Evolutionary conservation across 2,329 filamentous ascomycete species (phyloP).

Genomic region (Magnaporthales sp.): DNA sequence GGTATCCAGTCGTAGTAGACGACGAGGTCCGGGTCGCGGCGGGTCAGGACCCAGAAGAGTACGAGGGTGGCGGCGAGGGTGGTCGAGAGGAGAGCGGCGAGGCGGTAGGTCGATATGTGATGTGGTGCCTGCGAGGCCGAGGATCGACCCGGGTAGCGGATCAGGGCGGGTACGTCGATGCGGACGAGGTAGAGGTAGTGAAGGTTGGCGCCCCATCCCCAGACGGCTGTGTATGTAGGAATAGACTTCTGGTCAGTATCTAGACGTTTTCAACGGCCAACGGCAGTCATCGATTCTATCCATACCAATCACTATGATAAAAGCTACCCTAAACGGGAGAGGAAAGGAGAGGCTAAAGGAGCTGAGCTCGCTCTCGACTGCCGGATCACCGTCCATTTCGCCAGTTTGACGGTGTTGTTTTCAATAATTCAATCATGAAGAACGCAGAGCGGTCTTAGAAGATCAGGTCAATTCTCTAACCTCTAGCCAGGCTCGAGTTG

Average conservation of each 20-base stretch:
- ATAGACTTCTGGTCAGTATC: background rate
- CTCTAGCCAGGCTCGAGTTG: background rate
- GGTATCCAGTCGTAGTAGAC: conserved; percentile 78
- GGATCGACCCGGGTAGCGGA: conserved; percentile 73
- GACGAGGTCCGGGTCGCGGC: conserved; percentile 59
- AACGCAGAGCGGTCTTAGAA: background rate
- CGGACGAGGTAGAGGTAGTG: conserved; percentile 72
- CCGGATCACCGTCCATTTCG: conserved; percentile 64
- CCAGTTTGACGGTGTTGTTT: background rate
- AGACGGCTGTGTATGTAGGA: conserved; percentile 56
- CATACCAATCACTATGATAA: conserved; percentile 77
- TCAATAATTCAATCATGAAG: conserved; percentile 1
- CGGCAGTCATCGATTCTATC: conserved; percentile 2
- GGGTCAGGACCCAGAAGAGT: conserved; percentile 77
- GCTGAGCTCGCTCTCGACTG: conserved; percentile 66
- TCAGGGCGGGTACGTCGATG: conserved; percentile 80
- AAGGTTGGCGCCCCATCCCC: conserved; percentile 91
- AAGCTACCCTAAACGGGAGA: conserved; percentile 79
- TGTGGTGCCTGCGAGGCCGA: conserved; percentile 64
- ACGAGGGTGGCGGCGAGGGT: conserved; percentile 65
- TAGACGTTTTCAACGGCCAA: background rate
- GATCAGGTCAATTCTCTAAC: too few relatives aligned
- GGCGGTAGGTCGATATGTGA: conserved; percentile 75
- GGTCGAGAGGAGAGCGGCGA: conserved; percentile 67
- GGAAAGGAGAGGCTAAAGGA: conserved; percentile 81